Base-by-base conservation (phyloP, 495 filamentous ascomycete genomes). In the Penicillium simplicissimum region DNA sequence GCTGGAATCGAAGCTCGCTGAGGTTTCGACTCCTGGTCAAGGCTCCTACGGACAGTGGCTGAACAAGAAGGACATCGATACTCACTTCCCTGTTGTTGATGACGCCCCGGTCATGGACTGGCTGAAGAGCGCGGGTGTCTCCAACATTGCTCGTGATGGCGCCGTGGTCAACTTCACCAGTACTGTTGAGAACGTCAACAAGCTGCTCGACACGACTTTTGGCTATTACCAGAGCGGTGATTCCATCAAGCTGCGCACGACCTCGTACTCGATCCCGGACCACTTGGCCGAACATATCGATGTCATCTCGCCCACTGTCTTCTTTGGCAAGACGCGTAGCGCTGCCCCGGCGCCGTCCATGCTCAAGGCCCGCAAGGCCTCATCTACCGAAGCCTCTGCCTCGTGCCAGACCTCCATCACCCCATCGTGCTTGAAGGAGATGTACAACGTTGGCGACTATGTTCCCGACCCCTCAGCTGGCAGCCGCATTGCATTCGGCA, bases 221-320 rank as follows among this genome's bases (percentile, higher is more conserved):
- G 70, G 67, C 52, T 75, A 74, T 58, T 80, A 69, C 21, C 52
- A 76, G 67, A 72, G 73, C 53, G 59, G 69, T 53, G 54, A 62
- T 57, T 21, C 75, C 64, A 38, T 76, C 37, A 80, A 81, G 63
- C 63, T 74, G 57, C 80, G 88, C 11, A 85, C 88, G 5, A 82
- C 83, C n/a, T 65, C 78, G 43, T 90, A 90, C 74, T 86, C 84
- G 11, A 78, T 91, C 5, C 88, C 88, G 0, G 79, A 84, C 54
- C 69, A 79, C 7, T 68, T 91, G 25, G 68, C 68, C 23, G 55
- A 67, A 5, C 70, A 77, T 62, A 81, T 89, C 55, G 81, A 86
- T 52, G 71, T 88, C 51, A 81, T 89, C 57, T 76, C 81, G 48
- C 87, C 87, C 0, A 87, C 85, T 2, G 85, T 82, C 21, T 81